These are phyloP conservation scores for Spergularia bocconei DNA, from an alignment of 148 eudicot species.

Conservation along the genomic window DNA sequence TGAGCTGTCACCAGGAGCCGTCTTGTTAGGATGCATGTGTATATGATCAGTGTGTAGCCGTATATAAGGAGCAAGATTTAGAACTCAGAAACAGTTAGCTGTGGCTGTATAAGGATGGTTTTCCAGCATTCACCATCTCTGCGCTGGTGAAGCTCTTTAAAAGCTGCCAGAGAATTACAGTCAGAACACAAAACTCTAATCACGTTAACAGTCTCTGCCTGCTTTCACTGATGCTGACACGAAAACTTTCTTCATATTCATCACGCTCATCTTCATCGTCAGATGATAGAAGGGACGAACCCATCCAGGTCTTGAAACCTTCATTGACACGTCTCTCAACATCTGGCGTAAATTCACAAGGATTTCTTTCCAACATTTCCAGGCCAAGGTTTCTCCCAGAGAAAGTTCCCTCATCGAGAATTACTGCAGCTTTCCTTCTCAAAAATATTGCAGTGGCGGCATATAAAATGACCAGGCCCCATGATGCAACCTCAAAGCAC, in stretches of 20 bases:
- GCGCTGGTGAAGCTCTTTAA: neutral
- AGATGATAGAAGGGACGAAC: constrained; percentile 78
- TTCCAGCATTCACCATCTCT: neutral
- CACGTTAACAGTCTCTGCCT: constrained; percentile 27
- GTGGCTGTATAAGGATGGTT: neutral
- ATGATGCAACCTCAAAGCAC: constrained; percentile 85
- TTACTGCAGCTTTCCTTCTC: constrained; percentile 61
- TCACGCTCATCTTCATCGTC: constrained; percentile 84
- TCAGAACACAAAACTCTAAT: constrained; percentile 2
- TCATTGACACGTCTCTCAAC: constrained; percentile 83
- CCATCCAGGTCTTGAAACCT: constrained; percentile 93
- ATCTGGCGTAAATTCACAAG: constrained; percentile 63
- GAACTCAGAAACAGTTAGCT: neutral
- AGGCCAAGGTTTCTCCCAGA: constrained; percentile 59
- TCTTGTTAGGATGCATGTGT: constrained; percentile 11
- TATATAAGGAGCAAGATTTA: neutral
- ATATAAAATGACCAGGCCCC: constrained; percentile 76
- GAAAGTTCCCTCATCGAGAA: constrained; percentile 58
- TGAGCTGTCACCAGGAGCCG: neutral
- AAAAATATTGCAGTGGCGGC: constrained; percentile 64
- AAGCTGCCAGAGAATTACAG: constrained; percentile 4
- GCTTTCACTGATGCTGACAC: constrained; percentile 16
- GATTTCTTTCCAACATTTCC: constrained; percentile 80
- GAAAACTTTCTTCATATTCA: constrained; percentile 49
- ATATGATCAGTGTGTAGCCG: neutral